These are phyloP conservation scores for Alternaria incomplexa DNA, from an alignment of 2,329 filamentous ascomycete species.

Conservation along the genomic window DNA sequence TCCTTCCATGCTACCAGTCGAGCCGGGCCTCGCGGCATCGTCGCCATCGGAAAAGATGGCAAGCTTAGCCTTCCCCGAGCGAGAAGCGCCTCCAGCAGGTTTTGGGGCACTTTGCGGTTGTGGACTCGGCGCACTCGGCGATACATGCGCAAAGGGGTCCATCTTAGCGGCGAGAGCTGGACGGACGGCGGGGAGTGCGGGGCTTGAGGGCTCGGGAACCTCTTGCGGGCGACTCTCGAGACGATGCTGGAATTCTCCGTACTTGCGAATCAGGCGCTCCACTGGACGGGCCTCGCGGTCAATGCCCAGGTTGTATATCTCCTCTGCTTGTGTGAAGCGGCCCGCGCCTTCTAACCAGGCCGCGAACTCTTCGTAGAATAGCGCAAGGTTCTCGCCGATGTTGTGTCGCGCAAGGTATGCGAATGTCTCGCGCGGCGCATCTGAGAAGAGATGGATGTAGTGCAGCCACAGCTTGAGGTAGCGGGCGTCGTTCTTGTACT, in stretches of 20 bases:
- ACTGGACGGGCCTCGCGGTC: slow-evolving; percentile 84
- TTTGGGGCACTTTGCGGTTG: slow-evolving; percentile 62
- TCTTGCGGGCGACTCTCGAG: slow-evolving; percentile 70
- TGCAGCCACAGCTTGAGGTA: slow-evolving; percentile 94
- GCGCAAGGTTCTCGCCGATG: slow-evolving; percentile 83
- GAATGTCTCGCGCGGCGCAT: slow-evolving; percentile 90
- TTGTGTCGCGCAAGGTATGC: slow-evolving; percentile 87
- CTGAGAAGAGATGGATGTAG: slow-evolving; percentile 91
- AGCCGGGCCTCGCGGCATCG: slow-evolving; percentile 58
- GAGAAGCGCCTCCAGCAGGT: slow-evolving; percentile 59
- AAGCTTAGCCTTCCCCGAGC: slow-evolving; percentile 79
- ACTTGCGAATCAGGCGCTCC: slow-evolving; percentile 84
- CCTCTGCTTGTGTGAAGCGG: slow-evolving; percentile 88
- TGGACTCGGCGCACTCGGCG: slow-evolving; percentile 63
- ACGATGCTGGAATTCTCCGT: slow-evolving; percentile 86
- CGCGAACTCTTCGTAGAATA: slow-evolving; percentile 98
- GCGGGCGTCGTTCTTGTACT: slow-evolving; percentile 94
- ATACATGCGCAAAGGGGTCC: slow-evolving; percentile 71
- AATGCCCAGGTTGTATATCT: slow-evolving; percentile 89
- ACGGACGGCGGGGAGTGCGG: slow-evolving; percentile 81
- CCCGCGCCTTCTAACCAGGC: slow-evolving; percentile 86
- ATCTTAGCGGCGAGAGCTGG: slow-evolving; percentile 84
- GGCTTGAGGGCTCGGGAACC: slow-evolving; percentile 74
- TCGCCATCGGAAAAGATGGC: slow-evolving; percentile 87
- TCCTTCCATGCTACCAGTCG: slow-evolving; percentile 68